phyloP scores from a whole-genome alignment of 2,329 filamentous ascomycete genomes.

The Niveomyces coronatus region DNA sequence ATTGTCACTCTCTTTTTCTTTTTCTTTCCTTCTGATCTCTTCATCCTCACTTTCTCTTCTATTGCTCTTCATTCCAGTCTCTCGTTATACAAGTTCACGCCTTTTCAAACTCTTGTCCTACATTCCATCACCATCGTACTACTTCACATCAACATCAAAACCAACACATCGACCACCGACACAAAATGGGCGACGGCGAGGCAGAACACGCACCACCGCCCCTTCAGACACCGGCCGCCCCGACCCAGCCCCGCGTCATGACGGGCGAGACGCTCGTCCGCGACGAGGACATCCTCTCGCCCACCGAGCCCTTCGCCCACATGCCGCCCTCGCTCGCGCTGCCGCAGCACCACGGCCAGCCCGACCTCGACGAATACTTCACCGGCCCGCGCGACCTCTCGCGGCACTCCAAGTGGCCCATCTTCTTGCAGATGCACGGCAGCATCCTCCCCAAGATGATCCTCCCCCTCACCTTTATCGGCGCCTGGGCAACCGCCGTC shows the following conservation, averaged over 20 bases:
- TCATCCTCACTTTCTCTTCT: no score
- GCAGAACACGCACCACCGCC: neutral
- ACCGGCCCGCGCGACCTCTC: slow-evolving; percentile 58
- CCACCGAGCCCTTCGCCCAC: slow-evolving; percentile 19
- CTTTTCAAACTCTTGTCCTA: neutral
- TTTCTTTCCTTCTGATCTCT: no score
- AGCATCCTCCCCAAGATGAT: slow-evolving; percentile 67
- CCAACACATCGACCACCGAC: no score
- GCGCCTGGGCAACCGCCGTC: slow-evolving; percentile 54
- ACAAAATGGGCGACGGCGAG: slow-evolving; percentile 2
- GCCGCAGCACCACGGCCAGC: slow-evolving; percentile 22
- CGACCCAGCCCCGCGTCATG: slow-evolving; percentile 5
- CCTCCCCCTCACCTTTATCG: slow-evolving; percentile 53
- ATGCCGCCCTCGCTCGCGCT: slow-evolving; percentile 21
- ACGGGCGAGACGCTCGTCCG: slow-evolving; percentile 4
- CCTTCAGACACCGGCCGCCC: neutral
- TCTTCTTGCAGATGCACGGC: slow-evolving; percentile 66
- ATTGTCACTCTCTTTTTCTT: no score
- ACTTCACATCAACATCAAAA: neutral
- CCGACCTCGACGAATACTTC: slow-evolving; percentile 52
- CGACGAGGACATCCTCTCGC: slow-evolving; percentile 19
- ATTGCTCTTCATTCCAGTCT: no score
- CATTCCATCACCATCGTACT: neutral
- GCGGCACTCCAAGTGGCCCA: slow-evolving; percentile 67
- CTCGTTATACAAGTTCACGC: neutral